phyloP scores from a whole-genome alignment of 495 filamentous ascomycete genomes.

The Pyrenula aspistea region DNA sequence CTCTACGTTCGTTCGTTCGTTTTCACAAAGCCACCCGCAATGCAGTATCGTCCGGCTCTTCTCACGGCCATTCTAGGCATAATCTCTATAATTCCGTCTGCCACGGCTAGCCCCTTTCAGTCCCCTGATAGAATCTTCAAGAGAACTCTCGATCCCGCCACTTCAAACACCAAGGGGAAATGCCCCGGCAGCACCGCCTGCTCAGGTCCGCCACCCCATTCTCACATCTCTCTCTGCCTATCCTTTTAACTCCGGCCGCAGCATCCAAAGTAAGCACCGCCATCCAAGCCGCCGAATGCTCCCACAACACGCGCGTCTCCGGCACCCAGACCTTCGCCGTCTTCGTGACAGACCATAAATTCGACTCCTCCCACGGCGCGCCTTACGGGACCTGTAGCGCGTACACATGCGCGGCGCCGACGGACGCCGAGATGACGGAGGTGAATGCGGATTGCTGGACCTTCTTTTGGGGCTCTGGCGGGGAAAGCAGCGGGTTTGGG shows the following conservation, averaged over 20 bases:
- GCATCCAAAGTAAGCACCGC: conserved; percentile 20
- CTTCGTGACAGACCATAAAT: conserved; percentile 22
- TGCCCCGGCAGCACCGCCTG: conserved; percentile 15
- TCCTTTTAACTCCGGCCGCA: conserved; percentile 2
- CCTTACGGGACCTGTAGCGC: conserved; percentile 26
- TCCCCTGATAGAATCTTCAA: not conserved
- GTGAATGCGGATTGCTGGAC: conserved; percentile 20
- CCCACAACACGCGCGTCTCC: conserved; percentile 25
- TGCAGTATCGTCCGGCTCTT: not conserved
- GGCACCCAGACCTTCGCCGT: conserved; percentile 24
- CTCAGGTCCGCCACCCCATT: conserved; percentile 5
- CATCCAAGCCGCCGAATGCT: conserved; percentile 28
- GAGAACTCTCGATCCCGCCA: conserved; percentile 13
- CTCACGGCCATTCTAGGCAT: not conserved
- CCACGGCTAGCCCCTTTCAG: not conserved
- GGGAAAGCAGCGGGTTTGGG: conserved; percentile 14
- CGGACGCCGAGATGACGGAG: conserved; percentile 10
- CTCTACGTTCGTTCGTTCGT: not conserved
- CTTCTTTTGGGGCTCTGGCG: conserved; percentile 22
- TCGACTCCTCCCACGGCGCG: conserved; percentile 18
- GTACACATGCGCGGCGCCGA: conserved; percentile 21
- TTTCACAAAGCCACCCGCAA: not conserved
- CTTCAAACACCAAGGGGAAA: conserved; percentile 21
- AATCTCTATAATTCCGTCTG: not conserved
- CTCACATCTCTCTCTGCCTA: not conserved